Base-by-base conservation (phyloP, 768 basidiomycete species). In the Hygrophorus pudorinus region DNA sequence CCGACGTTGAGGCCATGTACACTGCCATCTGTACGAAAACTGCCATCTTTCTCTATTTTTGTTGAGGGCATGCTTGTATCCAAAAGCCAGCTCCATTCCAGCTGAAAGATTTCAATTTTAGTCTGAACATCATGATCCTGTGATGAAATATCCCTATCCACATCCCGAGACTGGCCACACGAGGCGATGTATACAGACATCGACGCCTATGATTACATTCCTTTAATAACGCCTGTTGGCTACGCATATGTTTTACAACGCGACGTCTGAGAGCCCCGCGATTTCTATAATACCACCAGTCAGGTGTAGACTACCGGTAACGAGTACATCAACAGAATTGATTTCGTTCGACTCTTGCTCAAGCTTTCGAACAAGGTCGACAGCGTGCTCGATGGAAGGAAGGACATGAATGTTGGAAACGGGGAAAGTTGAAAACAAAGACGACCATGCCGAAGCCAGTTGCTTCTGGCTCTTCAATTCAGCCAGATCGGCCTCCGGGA, bases 281-380 rank as follows among this genome's bases (percentile, higher is more conserved):
- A 88, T 91, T 57, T 97, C 94, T 43, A 98, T 84, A 10, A 92
- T 69, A 2, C 96, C 96, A 14, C 96, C 96, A 5, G 98, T 81
- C 12, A 99, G 73, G 64, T 93, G 93, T 50, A 99, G 60, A 61
- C 91, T 96, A 3, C 96, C 96, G 2, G 90, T 74, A 5, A 94
- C 91, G 12, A 99, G 68, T n/a, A 91, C 78, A 45, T 84, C 70
- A 1, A 63, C 55, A 33, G 52, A 56, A 13, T 16, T 24, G 7
- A 24, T 27, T 35, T 45, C 51, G 31, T 58, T 51, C 2, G 58
- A 52, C 4, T 56, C 49, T 12, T 58, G 50, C 7, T 63, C 55
- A n/a, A 77, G 54, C 2, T 61, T 54, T 10, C 79, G 71, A 3
- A 90, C 73, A 18, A 77, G 55, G 24, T 71, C 67, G n/a, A 97